Base-by-base conservation (phyloP, 768 basidiomycete species). In the Lentinula sp. region DNA sequence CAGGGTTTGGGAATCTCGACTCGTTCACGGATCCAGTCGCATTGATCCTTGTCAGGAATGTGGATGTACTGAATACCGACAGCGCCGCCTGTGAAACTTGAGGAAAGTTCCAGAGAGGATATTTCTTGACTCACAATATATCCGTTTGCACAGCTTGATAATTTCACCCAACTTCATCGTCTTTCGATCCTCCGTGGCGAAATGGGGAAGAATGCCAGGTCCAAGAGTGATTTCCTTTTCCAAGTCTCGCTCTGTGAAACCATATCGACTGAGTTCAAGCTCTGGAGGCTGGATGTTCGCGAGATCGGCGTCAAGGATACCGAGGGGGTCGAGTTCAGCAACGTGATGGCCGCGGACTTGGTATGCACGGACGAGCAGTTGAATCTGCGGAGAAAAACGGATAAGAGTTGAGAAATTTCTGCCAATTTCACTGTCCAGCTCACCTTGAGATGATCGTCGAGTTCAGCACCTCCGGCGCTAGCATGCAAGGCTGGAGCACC, bases 321-420 rank as follows among this genome's bases (percentile, higher is more conserved):
- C 95, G 16, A 99, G 84, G 35, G 97, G 97, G 71, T 99, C 97
- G 57, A 99, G 81, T 65, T 97, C 91, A 39, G 96, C 97, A 61
- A 95, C 81, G 68, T 98, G 95, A 69, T 99, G 97, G 15, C 97
- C 97, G 62, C 96, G 91, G 16, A 99, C 97, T 86, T 99, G 97
- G 76, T 97, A 99, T 3, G 97, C 97, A 60, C 97, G 89, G 57
- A 98, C 94, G 60, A 99, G 87, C 32, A 98, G 83, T 90, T 99
- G 97, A 16, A 94, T 89, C 96, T 98, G 34, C 23, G 21, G 63
- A n/a, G 16, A 51, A n/a, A 53, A 51, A 45, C 23, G 53, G 11
- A 46, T 60, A 21, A 28, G 13, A 21, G 5, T 28, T 37, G 53
- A 55, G 35, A 9, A 0, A 39, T 18, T 55, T 55, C 10, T 51